Evolutionary conservation across 768 basidiomycete species (phyloP).

Genomic region (Serendipita vermifera): DNA sequence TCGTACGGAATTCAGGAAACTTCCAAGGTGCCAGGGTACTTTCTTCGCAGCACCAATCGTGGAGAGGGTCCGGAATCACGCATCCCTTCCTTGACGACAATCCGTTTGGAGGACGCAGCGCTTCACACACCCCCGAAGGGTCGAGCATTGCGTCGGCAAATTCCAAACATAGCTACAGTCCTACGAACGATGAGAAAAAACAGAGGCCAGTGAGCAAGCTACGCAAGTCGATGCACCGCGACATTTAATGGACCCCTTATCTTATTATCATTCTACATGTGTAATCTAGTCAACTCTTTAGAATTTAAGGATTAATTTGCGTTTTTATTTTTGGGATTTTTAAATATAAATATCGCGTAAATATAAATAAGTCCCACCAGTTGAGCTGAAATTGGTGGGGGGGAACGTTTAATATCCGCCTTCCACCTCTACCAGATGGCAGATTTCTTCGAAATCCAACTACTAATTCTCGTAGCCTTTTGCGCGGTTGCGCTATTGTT

Average conservation of each 20-base stretch:
- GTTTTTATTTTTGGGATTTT: too few species aligned
- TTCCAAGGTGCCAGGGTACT: neutral
- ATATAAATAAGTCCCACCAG: too few species aligned
- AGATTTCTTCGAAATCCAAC: neutral
- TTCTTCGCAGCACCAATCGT: neutral
- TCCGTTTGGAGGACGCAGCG: conserved; percentile 1
- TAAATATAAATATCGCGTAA: too few species aligned
- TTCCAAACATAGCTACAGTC: too few species aligned
- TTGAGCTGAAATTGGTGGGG: too few species aligned
- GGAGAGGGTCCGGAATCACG: neutral
- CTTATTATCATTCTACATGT: too few species aligned
- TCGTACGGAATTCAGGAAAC: neutral
- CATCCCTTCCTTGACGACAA: conserved; percentile 2
- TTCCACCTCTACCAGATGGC: too few species aligned
- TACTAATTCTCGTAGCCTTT: neutral
- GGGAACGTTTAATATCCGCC: too few species aligned
- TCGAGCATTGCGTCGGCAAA: neutral
- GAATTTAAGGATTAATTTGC: too few species aligned
- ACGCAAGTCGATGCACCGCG: too few species aligned
- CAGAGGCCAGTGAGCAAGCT: neutral
- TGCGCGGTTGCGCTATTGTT: neutral
- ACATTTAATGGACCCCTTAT: too few species aligned
- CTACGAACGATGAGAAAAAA: conserved; percentile 1
- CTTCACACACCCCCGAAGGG: neutral
- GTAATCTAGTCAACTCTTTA: too few species aligned